Conservation (phyloP, 306 rosid genomes). For the Malus sieversii region DNA sequence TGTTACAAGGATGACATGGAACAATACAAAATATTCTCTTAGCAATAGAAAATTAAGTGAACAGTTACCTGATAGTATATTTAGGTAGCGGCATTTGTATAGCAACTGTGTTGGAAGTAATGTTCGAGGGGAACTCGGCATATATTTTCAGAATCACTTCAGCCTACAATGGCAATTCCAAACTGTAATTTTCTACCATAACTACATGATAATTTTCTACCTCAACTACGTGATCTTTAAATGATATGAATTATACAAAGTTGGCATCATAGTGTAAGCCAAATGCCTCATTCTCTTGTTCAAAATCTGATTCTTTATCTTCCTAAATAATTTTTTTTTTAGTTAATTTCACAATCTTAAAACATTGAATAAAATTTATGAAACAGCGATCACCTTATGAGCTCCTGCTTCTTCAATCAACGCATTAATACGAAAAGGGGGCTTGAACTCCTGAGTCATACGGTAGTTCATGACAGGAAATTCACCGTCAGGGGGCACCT, state of each 20-base stretch:
- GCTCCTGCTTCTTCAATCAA: slow-evolving; percentile 69
- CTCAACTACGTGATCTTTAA: background rate
- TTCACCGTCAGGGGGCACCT: slow-evolving; percentile 83
- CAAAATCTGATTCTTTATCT: background rate
- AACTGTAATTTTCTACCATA: background rate
- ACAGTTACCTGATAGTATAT: slow-evolving; percentile 35
- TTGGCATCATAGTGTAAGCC: background rate
- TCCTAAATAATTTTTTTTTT: background rate
- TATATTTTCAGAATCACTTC: slow-evolving; percentile 60
- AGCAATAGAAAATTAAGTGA: background rate
- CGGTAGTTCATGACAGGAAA: slow-evolving; percentile 89
- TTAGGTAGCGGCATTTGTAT: slow-evolving; percentile 78
- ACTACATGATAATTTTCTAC: background rate
- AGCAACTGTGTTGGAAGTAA: slow-evolving; percentile 65
- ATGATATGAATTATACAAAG: background rate
- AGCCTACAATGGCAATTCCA: slow-evolving; percentile 39
- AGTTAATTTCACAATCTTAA: background rate
- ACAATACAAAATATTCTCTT: slow-evolving; percentile 23
- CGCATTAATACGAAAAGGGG: slow-evolving; percentile 75
- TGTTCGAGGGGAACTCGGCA: slow-evolving; percentile 69
- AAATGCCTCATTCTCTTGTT: background rate
- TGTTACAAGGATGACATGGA: background rate
- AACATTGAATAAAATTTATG: background rate
- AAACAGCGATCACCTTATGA: slow-evolving; percentile 44
- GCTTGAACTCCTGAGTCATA: slow-evolving; percentile 74